These are phyloP conservation scores for Crotalaria pallida DNA, from an alignment of 306 rosid genomes.

Conservation along the genomic window DNA sequence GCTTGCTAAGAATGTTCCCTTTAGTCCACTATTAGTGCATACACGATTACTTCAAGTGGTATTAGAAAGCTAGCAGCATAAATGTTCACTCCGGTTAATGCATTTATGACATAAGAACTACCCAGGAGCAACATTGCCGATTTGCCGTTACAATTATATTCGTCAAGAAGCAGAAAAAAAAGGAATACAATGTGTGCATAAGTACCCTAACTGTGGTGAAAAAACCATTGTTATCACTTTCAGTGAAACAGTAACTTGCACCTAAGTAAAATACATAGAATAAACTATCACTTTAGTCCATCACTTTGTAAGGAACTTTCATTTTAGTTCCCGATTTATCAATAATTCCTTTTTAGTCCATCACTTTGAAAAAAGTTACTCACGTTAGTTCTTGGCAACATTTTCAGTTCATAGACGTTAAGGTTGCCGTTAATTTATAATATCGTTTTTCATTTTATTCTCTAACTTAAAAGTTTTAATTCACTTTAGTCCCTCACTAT, in stretches of 20 bases:
- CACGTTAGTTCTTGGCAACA: no score
- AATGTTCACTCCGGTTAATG: constrained; percentile 85
- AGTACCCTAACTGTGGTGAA: constrained; percentile 78
- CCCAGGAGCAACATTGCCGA: constrained; percentile 97
- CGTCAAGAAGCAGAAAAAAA: constrained; percentile 76
- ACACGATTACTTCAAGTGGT: constrained; percentile 88
- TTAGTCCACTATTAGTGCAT: constrained; percentile 85
- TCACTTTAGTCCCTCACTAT: no score
- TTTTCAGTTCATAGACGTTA: no score
- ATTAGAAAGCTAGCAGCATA: constrained; percentile 92
- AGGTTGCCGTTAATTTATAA: no score
- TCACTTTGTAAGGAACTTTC: no score
- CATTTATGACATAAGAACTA: constrained; percentile 89
- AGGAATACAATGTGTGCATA: constrained; percentile 78
- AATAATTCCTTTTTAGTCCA: no score
- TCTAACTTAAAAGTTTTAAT: no score
- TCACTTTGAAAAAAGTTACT: no score
- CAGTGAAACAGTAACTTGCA: not conserved
- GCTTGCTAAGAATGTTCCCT: constrained; percentile 95
- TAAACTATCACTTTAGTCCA: no score
- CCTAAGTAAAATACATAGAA: no score
- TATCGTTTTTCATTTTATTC: no score
- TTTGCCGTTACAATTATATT: constrained; percentile 84
- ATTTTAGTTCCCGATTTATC: no score
- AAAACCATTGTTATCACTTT: not conserved